These are phyloP conservation scores for Saccharomycopsis javanensis DNA, from an alignment of 805 yeast species.

Conservation along the genomic window DNA sequence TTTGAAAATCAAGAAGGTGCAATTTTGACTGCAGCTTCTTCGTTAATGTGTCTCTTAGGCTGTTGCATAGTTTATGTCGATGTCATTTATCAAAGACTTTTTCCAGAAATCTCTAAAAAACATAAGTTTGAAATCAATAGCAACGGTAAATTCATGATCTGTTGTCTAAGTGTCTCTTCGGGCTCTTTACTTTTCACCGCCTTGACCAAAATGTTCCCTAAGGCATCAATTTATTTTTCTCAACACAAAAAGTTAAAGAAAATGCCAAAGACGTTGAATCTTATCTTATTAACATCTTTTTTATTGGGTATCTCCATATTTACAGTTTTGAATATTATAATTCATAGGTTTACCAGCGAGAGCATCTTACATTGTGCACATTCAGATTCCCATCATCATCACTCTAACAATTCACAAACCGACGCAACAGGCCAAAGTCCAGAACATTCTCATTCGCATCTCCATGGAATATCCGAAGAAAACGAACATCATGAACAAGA, in stretches of 20 bases:
- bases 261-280: slow-evolving; percentile 24
- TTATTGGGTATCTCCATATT: slow-evolving; percentile 56
- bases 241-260: slow-evolving; percentile 24
- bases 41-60: slow-evolving; percentile 64
- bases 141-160: slow-evolving; percentile 57
- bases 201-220: slow-evolving; percentile 68
- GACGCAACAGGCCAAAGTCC: background rate
- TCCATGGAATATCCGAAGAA: background rate
- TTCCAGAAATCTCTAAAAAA: slow-evolving; percentile 30
- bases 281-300: slow-evolving; percentile 36
- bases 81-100: slow-evolving; percentile 37
- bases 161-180: slow-evolving; percentile 65
- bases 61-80: slow-evolving; percentile 57
- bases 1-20: slow-evolving; percentile 39
- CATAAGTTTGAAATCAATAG: slow-evolving; percentile 45
- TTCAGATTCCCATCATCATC: slow-evolving; percentile 2
- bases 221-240: slow-evolving; percentile 39
- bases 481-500: background rate
- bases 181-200: slow-evolving; percentile 81
- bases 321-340: slow-evolving; percentile 45
- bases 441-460: slow-evolving; percentile 1
- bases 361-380: slow-evolving; percentile 84
- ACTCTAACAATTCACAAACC: background rate
- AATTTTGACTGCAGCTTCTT: slow-evolving; percentile 41
- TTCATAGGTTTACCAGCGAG: slow-evolving; percentile 71